phyloP scores from a whole-genome alignment of 140 eudicot species.

The Cichorium intybus region DNA sequence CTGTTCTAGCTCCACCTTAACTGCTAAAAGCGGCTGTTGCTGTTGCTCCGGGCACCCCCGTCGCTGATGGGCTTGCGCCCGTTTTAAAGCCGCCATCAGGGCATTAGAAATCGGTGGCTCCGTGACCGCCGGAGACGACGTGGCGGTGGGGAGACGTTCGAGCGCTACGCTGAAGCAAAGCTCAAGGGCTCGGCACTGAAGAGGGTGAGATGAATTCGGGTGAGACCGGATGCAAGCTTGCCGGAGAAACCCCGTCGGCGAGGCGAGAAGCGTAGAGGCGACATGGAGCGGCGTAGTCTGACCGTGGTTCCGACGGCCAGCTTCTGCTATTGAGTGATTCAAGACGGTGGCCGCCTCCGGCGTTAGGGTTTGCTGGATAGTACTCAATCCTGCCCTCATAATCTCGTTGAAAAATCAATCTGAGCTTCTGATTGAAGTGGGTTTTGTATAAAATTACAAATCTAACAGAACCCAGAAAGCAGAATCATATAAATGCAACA shows the following conservation, averaged over 20 bases:
- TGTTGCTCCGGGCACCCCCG: constrained; percentile 99
- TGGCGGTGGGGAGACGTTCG: constrained; percentile 80
- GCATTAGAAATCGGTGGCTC: constrained; percentile 98
- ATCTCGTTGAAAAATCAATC: not conserved
- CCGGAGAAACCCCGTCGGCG: constrained; percentile 82
- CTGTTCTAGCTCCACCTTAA: constrained; percentile 92
- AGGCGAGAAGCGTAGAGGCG: constrained; percentile 84
- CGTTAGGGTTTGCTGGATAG: constrained; percentile 94
- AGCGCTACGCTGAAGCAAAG: constrained; percentile 93
- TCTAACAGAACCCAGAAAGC: constrained; percentile 17
- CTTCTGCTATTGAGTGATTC: constrained; percentile 82
- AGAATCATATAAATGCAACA: not conserved
- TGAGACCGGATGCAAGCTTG: constrained; percentile 96
- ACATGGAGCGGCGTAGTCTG: constrained; percentile 98
- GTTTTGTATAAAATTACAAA: constrained; percentile 16
- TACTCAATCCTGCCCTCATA: constrained; percentile 91
- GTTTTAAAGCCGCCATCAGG: constrained; percentile 90
- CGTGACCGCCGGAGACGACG: constrained; percentile 28
- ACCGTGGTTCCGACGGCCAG: constrained; percentile 89
- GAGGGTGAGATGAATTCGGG: constrained; percentile 93
- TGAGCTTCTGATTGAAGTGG: constrained; percentile 10
- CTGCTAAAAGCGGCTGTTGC: constrained; percentile 91
- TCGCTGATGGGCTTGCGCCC: constrained; percentile 96
- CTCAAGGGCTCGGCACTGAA: constrained; percentile 93
- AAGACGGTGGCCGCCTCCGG: constrained; percentile 83